Evolutionary conservation across 2,329 filamentous ascomycete species (phyloP).

Genomic region (Fusarium domesticum): DNA sequence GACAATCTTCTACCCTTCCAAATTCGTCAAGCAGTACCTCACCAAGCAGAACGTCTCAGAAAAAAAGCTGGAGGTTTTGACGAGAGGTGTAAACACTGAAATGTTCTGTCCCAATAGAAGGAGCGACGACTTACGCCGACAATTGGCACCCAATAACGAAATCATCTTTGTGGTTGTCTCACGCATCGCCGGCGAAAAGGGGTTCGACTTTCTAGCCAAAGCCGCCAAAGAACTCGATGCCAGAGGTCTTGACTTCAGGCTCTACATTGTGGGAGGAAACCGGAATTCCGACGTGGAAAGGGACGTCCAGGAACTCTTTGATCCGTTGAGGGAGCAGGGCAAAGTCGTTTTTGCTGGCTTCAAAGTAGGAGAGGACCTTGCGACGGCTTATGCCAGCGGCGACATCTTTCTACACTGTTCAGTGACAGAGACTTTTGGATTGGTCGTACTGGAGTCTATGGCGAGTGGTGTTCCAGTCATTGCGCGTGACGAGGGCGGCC

Average conservation of each 20-base stretch:
- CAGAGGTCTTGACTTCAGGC: conserved; percentile 56
- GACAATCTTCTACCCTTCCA: conserved; percentile 67
- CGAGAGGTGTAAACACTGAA: conserved; percentile 62
- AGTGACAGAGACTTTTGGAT: conserved; percentile 68
- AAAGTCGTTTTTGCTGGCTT: conserved; percentile 67
- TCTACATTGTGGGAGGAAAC: conserved; percentile 67
- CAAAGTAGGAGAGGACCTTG: conserved; percentile 57
- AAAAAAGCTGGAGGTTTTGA: conserved; percentile 58
- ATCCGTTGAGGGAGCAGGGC: conserved; percentile 43
- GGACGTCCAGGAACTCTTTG: conserved; percentile 60
- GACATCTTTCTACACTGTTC: conserved; percentile 72
- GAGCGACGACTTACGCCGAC: conserved; percentile 48
- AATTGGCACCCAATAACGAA: conserved; percentile 60
- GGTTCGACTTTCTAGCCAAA: conserved; percentile 63
- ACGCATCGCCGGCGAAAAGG: conserved; percentile 67
- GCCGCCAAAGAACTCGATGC: conserved; percentile 53
- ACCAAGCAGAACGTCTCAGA: conserved; percentile 52
- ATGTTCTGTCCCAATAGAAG: conserved; percentile 56
- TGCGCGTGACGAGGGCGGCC: conserved; percentile 66
- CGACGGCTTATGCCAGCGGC: conserved; percentile 64
- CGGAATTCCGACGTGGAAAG: conserved; percentile 60
- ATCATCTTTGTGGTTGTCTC: conserved; percentile 65
- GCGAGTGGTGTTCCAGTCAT: conserved; percentile 67
- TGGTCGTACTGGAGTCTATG: conserved; percentile 70
- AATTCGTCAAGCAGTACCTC: conserved; percentile 60